Base-by-base conservation (phyloP, 2,329 filamentous ascomycete species). In the Penicillium nordicum region DNA sequence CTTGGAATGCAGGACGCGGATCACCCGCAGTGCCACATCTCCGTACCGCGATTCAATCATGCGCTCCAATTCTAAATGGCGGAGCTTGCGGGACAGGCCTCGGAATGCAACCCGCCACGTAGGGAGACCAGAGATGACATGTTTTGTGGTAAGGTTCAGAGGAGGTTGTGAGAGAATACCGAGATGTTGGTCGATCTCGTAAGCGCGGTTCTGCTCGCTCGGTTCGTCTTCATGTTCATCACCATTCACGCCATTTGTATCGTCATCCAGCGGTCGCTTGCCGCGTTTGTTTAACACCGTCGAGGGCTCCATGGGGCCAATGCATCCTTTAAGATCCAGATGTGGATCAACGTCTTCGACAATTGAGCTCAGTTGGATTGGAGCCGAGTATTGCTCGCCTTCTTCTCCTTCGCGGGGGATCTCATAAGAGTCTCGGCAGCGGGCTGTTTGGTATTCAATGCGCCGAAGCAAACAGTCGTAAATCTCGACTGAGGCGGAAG, bases 81-180 rank as follows among this genome's bases (percentile, higher is more conserved):
- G 86, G 34, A 97, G 78, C 49, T 82, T 81, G 42, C 84, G 81
- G 50, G 90, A 81, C 4, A 97, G 79, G 9, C 83, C 80, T n/a
- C 84, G 80, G 69, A 94, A 96, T 67, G 96, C 87, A 5, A 97
- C 84, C 0, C 86, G 88, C 90, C 92, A 99, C 67, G 89, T 86
- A 32, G 88, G 86, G 25, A 83, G 81, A 32, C 84, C 85, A 36
- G 79, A 62, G 14, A 72, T 66, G 8, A 70, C 63, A 18, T 67
- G 67, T 49, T 72, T 67, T 5, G 70, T 73, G 18, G 68, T 68
- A 25, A 79, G 73, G 43, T 69, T 69, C 53, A 70, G 68, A 2
- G 74, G 73, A 8, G 76, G 68, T 59, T 76, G 71, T 27, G 75
- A 69, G 77, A 72, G 84, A 79, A 58, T 84, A 82, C 74, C 67